Conservation (phyloP, 345 rosid genomes). For the Melaleuca alternifolia region DNA sequence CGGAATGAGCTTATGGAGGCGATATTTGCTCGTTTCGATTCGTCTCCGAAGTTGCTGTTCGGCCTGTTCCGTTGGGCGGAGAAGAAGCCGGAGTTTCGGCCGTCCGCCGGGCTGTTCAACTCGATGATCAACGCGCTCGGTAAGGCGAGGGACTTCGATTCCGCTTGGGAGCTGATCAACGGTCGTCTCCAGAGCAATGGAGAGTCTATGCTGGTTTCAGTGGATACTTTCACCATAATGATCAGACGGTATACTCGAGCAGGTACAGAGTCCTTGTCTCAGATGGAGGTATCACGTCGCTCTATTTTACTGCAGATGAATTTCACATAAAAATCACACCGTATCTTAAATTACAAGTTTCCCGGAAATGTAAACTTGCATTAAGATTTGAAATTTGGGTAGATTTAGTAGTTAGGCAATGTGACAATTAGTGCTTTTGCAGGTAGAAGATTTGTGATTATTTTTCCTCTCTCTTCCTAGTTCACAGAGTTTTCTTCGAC, state of each 20-base stretch:
- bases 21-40: conserved; percentile 43
- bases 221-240: conserved; percentile 49
- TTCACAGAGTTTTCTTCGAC: background rate
- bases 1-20: conserved; percentile 27
- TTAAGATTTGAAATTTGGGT: background rate
- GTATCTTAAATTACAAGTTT: background rate
- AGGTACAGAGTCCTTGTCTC: conserved; percentile 24
- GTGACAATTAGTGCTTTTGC: background rate
- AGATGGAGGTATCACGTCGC: background rate
- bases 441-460: background rate
- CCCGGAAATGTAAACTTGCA: background rate
- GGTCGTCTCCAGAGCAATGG: conserved; percentile 25
- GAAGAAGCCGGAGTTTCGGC: conserved; percentile 40
- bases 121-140: conserved; percentile 44
- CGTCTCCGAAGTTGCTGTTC: conserved; percentile 59
- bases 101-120: conserved; percentile 33
- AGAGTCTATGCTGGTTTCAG: conserved; percentile 35
- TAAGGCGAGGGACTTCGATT: conserved; percentile 56
- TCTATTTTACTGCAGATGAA: background rate
- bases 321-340: background rate
- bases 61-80: conserved; percentile 67
- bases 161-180: conserved; percentile 62
- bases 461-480: background rate
- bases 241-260: conserved; percentile 81
- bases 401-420: background rate